Base-by-base conservation (phyloP, 106 monocot genomes). In the Phalaenopsis equestris region DNA sequence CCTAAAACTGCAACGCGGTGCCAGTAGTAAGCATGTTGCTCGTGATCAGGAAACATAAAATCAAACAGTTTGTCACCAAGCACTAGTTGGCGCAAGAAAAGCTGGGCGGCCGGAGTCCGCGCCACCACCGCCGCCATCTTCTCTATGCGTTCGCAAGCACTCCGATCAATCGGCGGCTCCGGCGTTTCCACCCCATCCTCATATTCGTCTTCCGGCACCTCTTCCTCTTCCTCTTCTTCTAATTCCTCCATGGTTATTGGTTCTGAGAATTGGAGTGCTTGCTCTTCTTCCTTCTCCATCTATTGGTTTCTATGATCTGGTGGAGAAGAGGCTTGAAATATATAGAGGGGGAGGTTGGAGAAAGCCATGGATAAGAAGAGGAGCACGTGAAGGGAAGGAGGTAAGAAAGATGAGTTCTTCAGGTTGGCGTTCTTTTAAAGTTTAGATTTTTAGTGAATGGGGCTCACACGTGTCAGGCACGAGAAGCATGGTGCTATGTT, bases 251-350 rank as follows among this genome's bases (percentile, higher is more conserved):
- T 65, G 6, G 64, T 24, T 9, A 24, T 24, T 24, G 1, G 21
- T 65, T 21, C 19, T 65, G 23, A 21, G 64, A 65, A 21, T 8
- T 21, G 64, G 5, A 19, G 23, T 65, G 9, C 64, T 65, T 19
- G n/a, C 64, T 65, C 64, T 24, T 65, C 64, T 65, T 65, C 23
- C 64, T 65, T 65, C 64, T 65, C 64, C 64, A 65, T 65, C 24
- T 19, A 5, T 65, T 8, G 19, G 23, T 4, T 24, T 19, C 23
- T 24, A 24, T 24, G 19, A 24, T 9, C 2, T 65, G 21, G 64
- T 21, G 64, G 9, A 65, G 64, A 65, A 19, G 21, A 24, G 24
- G 4, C 8, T 7, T 21, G 7, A 21, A 24, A 23, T 19, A 21
- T 5, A 65, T 19, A 65, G 64, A 7, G 64, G 23, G 64, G 12